A percentile compares a stretch with the other conserved stretches of the same genome.
phyloP scores from a whole-genome alignment of 495 filamentous ascomycete genomes.

The Halenospora varia region DNA sequence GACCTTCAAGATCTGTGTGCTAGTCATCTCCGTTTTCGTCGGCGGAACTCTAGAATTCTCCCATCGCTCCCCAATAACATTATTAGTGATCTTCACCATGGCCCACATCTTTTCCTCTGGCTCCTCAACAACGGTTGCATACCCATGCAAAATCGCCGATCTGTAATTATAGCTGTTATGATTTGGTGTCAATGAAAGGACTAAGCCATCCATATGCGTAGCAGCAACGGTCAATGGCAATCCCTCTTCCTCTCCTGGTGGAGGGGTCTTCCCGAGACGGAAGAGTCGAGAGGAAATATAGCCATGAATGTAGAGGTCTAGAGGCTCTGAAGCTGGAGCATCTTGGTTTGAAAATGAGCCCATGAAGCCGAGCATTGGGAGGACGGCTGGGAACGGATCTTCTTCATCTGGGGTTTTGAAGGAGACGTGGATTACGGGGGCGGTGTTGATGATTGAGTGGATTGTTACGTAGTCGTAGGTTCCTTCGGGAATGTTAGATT shows the following conservation, averaged over 20 bases:
- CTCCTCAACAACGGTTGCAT: conserved; percentile 63
- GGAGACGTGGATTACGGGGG: conserved; percentile 77
- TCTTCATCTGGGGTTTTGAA: conserved; percentile 54
- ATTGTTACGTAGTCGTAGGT: conserved; percentile 70
- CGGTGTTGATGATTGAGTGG: conserved; percentile 74
- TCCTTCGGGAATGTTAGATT: too few relatives aligned
- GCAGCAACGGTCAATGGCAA: conserved; percentile 62
- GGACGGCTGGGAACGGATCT: conserved; percentile 68
- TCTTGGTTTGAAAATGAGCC: conserved; percentile 59
- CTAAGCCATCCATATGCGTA: conserved; percentile 58
- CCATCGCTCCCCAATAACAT: conserved; percentile 67
- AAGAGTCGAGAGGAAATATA: conserved; percentile 80
- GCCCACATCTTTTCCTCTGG: conserved; percentile 75
- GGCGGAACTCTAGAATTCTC: conserved; percentile 64
- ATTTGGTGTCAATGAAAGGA: conserved; percentile 65
- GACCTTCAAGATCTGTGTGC: conserved; percentile 71
- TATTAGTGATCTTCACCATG: conserved; percentile 77
- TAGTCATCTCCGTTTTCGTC: conserved; percentile 68
- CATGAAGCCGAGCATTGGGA: conserved; percentile 91
- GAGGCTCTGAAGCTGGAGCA: conserved; percentile 45
- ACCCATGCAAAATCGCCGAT: conserved; percentile 74
- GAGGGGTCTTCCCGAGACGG: conserved; percentile 32
- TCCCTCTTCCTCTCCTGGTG: conserved; percentile 25
- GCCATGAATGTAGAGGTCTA: conserved; percentile 85
- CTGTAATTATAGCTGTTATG: conserved; percentile 88